phyloP scores from a whole-genome alignment of 2,329 filamentous ascomycete species.

The Pseudopyrenochaeta lycopersici region DNA sequence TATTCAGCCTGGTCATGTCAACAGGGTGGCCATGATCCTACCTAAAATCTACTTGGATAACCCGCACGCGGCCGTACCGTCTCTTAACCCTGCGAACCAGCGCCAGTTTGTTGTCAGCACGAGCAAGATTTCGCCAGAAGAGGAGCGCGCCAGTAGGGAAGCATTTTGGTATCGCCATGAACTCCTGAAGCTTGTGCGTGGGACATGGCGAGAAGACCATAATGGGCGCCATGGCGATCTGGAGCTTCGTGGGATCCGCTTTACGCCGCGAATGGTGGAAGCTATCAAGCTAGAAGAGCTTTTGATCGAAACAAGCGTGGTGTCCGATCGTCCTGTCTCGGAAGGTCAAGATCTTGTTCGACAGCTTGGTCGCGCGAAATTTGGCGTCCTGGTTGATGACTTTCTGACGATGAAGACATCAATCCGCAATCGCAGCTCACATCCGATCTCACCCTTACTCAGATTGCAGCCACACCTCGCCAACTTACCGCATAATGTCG shows the following conservation, averaged over 20 bases:
- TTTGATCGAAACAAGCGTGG: conserved; percentile 63
- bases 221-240: conserved; percentile 69
- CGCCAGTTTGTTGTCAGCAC: conserved; percentile 92
- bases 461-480: conserved; percentile 80
- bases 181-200: conserved; percentile 75
- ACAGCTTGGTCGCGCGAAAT: conserved; percentile 57
- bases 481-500: conserved; percentile 74
- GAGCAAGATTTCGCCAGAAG: conserved; percentile 79
- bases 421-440: conserved; percentile 76
- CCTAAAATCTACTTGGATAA: conserved; percentile 79
- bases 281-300: conserved; percentile 83
- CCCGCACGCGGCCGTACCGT: conserved; percentile 79
- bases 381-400: conserved; percentile 62
- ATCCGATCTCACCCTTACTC: conserved; percentile 75
- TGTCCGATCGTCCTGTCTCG: conserved; percentile 18
- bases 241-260: conserved; percentile 77
- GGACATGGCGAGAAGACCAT: conserved; percentile 73
- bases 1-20: conserved; percentile 69
- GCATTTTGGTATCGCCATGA: conserved; percentile 91
- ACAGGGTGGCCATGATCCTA: conserved; percentile 78
- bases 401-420: conserved; percentile 76
- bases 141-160: conserved; percentile 79
- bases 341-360: conserved; percentile 20
- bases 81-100: conserved; percentile 80
- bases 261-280: conserved; percentile 83